Base-by-base conservation (phyloP, 192 early-diverging fungal genomes). In the Entomortierella beljakovae region DNA sequence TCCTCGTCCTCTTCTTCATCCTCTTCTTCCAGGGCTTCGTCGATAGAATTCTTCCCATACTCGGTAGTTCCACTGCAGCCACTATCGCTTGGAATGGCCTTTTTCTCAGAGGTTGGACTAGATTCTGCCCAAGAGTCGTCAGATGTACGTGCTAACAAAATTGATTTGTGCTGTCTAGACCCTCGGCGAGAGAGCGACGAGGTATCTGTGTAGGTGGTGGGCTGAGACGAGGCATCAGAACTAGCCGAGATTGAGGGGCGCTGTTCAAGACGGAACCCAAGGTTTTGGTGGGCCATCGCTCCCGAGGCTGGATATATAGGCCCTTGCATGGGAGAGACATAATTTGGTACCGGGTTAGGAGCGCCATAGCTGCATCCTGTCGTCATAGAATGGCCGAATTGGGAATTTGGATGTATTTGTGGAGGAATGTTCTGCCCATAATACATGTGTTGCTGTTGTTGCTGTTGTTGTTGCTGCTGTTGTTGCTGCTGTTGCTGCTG, bases 381-480 rank as follows among this genome's bases (percentile, higher is more conserved):
- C 29, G 48, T 23, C 40, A 26, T 16, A 29, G 62, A 37, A 23
- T 52, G 54, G 8, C 58, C 25, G 42, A 37, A 57, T 37, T 34
- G 56, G 3, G 56, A 25, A 29, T 60, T 61, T 25, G 20, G 38
- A 6, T 58, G 55, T 18, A 29, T 22, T 9, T 61, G 68, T 22
- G 32, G 53, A 31, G 23, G 53, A 42, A 34, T 15, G 34, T 53
- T 40, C 16, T 71, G 70, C 16, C 25, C 40, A 18, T 50, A 64
- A 18, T 71, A 71, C 52, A 64, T 58, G 32, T 71, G 68, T n/a
- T 67, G 64, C 35, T 68, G 66, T 8, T 53, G 69, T 18, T 62
- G 61, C 15, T 67, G 6, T 7, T 50, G 64, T 31, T 61, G 67
- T 16, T 75, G 64, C 4, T 75, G 64, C 23, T n/a, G 68, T 46